phyloP scores from a whole-genome alignment of 305 asterid genomes.

The Fraxinus platypoda region DNA sequence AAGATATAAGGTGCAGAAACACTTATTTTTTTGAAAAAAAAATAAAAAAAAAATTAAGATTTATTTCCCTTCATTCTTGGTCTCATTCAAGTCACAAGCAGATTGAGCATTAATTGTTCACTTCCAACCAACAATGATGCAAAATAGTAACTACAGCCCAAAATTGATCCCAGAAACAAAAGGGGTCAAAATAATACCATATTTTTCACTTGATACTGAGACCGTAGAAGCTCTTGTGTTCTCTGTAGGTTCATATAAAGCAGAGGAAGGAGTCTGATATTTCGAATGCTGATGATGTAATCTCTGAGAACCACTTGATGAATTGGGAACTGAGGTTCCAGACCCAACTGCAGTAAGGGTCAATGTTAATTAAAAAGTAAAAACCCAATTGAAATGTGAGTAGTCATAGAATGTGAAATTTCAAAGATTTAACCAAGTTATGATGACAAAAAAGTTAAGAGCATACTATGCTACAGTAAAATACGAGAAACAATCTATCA shows the following conservation, averaged over 20 bases:
- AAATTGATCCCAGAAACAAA: background rate
- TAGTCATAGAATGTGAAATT: background rate
- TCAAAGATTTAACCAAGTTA: background rate
- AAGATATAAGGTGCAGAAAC: background rate
- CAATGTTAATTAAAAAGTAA: background rate
- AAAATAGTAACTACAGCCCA: background rate
- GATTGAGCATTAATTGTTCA: background rate
- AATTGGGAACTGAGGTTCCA: constrained; percentile 35
- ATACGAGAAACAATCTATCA: background rate
- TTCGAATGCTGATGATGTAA: constrained; percentile 45
- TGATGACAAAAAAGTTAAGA: background rate
- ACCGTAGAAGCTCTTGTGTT: constrained; percentile 37
- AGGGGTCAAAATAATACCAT: constrained; percentile 32
- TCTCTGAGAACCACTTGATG: constrained; percentile 47
- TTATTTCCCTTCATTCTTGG: background rate
- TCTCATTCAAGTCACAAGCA: background rate
- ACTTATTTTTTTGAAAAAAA: background rate
- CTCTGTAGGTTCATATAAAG: constrained; percentile 65
- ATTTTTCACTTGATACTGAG: constrained; percentile 45
- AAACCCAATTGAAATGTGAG: background rate
- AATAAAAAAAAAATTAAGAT: background rate
- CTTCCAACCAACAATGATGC: background rate
- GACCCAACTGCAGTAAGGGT: constrained; percentile 26
- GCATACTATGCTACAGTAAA: background rate
- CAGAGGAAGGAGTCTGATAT: constrained; percentile 79